Percentiles rank a stretch among this genome's conserved stretches.
Evolutionary conservation across 2,329 filamentous ascomycete species (phyloP).

Genomic region (Alternaria sp.): DNA sequence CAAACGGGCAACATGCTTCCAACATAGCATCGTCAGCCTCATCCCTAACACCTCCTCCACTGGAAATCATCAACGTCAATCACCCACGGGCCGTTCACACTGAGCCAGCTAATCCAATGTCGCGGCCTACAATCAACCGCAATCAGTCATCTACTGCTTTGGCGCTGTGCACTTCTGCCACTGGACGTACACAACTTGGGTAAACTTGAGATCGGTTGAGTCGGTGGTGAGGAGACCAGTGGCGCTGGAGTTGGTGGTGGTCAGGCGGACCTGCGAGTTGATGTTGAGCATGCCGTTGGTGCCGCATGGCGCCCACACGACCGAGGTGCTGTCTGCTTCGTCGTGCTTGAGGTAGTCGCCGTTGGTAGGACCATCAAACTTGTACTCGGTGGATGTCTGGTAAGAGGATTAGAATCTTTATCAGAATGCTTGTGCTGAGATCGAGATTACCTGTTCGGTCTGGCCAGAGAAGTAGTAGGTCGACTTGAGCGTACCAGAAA

Average conservation of each 20-base stretch:
- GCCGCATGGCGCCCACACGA: slow-evolving; percentile 63
- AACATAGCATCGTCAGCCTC: neutral
- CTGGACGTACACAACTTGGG: slow-evolving; percentile 54
- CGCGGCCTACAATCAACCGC: slow-evolving; percentile 18
- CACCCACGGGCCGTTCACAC: slow-evolving; percentile 13
- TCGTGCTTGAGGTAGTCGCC: slow-evolving; percentile 53
- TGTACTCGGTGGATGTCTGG: slow-evolving; percentile 48
- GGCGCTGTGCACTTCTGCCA: slow-evolving; percentile 53
- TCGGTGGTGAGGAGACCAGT: slow-evolving; percentile 58
- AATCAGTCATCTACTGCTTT: slow-evolving; percentile 23
- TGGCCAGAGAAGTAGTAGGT: slow-evolving; percentile 64
- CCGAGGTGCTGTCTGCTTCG: slow-evolving; percentile 54
- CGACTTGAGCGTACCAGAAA: slow-evolving; percentile 60
- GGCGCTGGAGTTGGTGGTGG: slow-evolving; percentile 38
- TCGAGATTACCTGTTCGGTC: slow-evolving; percentile 48
- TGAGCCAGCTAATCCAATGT: slow-evolving; percentile 17
- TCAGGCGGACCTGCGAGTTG: slow-evolving; percentile 60
- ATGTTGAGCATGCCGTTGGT: slow-evolving; percentile 61
- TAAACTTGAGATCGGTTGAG: slow-evolving; percentile 60
- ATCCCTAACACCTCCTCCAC: slow-evolving; percentile 18
- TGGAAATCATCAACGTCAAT: slow-evolving; percentile 5
- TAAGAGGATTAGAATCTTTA: slow-evolving; percentile 11
- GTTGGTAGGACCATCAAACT: slow-evolving; percentile 51
- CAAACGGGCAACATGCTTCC: slow-evolving; percentile 8
- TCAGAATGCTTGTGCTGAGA: neutral